Evolutionary conservation across 495 filamentous ascomycete genomes (phyloP).

Genomic region (Achaetomiella virescens): DNA sequence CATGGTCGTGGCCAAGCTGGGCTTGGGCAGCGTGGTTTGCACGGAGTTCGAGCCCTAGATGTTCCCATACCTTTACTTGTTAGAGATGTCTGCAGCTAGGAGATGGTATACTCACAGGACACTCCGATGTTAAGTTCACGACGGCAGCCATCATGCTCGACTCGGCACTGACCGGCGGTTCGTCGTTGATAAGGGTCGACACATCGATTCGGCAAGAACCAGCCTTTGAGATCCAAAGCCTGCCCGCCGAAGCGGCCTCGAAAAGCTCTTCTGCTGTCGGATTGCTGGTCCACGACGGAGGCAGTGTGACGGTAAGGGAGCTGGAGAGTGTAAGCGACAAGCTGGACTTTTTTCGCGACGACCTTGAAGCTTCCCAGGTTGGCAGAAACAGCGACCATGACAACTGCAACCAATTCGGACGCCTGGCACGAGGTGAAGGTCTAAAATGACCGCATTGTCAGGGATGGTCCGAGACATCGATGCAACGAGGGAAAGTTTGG

Average conservation of each 20-base stretch:
- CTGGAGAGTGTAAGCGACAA: constrained; percentile 17
- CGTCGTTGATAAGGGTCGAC: constrained; percentile 14
- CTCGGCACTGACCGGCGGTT: constrained; percentile 1
- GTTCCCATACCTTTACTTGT: constrained; percentile 22
- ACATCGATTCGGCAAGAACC: constrained; percentile 24
- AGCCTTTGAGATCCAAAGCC: constrained; percentile 27
- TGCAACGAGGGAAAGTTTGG: neutral
- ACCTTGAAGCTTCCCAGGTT: constrained; percentile 21
- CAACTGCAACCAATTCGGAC: neutral
- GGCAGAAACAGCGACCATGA: constrained; percentile 14
- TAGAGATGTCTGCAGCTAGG: neutral
- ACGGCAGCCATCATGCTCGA: neutral
- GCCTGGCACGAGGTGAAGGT: neutral
- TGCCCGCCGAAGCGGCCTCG: constrained; percentile 10
- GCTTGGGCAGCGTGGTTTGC: constrained; percentile 7
- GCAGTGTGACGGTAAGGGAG: constrained; percentile 12
- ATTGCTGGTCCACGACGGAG: neutral
- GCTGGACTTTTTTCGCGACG: constrained; percentile 10
- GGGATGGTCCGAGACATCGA: neutral
- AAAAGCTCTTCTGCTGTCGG: constrained; percentile 15
- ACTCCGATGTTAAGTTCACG: constrained; percentile 11
- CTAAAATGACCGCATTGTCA: neutral
- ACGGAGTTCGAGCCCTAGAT: constrained; percentile 22
- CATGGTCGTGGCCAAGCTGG: neutral
- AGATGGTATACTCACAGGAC: constrained; percentile 8